Percentiles rank a stretch among this genome's conserved stretches.
These are phyloP conservation scores for Trichosporon coremiiforme DNA, from an alignment of 1,284 basidiomycete genomes.

Conservation along the genomic window DNA sequence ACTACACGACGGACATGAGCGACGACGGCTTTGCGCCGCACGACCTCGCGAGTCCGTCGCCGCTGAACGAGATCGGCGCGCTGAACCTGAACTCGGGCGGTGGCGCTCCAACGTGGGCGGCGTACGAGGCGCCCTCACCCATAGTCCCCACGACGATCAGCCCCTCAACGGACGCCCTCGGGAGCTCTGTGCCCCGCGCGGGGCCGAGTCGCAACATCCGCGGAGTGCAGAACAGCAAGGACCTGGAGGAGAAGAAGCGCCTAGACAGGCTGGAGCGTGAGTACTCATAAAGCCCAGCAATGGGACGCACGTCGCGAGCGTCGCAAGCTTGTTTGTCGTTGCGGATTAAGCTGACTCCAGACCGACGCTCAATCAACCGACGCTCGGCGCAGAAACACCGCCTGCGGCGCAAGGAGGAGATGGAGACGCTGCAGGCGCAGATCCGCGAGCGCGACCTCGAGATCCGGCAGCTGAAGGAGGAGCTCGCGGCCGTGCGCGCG, in stretches of 20 bases:
- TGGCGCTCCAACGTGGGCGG: background rate
- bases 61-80: slow-evolving; percentile 24
- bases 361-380: slow-evolving; percentile 35
- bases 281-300: background rate
- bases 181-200: slow-evolving; percentile 16
- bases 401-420: slow-evolving; percentile 33
- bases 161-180: slow-evolving; percentile 25
- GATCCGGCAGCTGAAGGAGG: slow-evolving; percentile 29
- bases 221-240: slow-evolving; percentile 11
- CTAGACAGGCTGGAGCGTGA: slow-evolving; percentile 31
- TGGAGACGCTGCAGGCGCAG: slow-evolving; percentile 26
- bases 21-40: slow-evolving; percentile 20
- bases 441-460: slow-evolving; percentile 27
- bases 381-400: slow-evolving; percentile 36
- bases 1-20: slow-evolving; percentile 26
- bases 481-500: slow-evolving; percentile 28
- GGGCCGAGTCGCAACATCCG: slow-evolving; percentile 7
- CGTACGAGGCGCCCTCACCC: background rate
- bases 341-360: slow-evolving; percentile 20
- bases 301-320: too few relatives aligned
- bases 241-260: slow-evolving; percentile 25
- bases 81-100: slow-evolving; percentile 23
- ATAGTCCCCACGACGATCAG: slow-evolving; percentile 24
- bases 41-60: slow-evolving; percentile 21
- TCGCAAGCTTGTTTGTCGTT: too few relatives aligned